A percentile compares a stretch with the other conserved stretches of the same genome.
These are phyloP conservation scores for Backusella morwellensis DNA, from an alignment of 192 early-diverging fungal genomes.

Conservation along the genomic window DNA sequence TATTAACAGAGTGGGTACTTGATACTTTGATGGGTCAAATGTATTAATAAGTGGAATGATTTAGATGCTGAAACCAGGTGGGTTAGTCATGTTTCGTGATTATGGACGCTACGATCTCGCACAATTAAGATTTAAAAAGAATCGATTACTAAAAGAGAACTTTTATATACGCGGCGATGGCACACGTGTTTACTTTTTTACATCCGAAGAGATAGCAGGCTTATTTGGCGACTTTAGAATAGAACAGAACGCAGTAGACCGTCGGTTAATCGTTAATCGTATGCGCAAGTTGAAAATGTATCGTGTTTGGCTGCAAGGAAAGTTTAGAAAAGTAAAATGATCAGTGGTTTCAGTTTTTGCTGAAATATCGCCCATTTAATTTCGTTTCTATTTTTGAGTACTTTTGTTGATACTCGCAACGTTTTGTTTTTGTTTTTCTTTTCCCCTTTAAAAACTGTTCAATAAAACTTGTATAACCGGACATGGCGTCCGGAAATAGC, in stretches of 20 bases:
- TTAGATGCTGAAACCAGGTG: slow-evolving; percentile 81
- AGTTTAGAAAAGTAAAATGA: slow-evolving; percentile 70
- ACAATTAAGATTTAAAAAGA: slow-evolving; percentile 93
- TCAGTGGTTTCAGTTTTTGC: not conserved
- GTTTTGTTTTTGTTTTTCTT: not conserved
- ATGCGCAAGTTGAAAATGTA: slow-evolving; percentile 94
- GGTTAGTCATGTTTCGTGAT: slow-evolving; percentile 88
- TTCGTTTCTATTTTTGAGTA: not conserved
- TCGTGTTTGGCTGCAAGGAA: slow-evolving; percentile 94
- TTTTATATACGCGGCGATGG: slow-evolving; percentile 98
- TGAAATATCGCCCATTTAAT: not conserved
- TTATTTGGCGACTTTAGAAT: slow-evolving; percentile 54
- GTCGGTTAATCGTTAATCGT: slow-evolving; percentile 91
- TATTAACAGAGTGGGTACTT: slow-evolving; percentile 58
- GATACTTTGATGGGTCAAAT: too few relatives aligned
- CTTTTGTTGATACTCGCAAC: not conserved
- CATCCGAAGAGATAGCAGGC: slow-evolving; percentile 42
- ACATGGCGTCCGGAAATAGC: not conserved
- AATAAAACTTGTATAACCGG: not conserved
- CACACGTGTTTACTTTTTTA: slow-evolving; percentile 94
- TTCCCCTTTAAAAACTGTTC: not conserved
- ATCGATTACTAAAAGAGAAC: slow-evolving; percentile 86
- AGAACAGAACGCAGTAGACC: slow-evolving; percentile 90
- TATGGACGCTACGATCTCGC: slow-evolving; percentile 97
- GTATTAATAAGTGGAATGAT: too few relatives aligned